Evolutionary conservation across 2,329 filamentous ascomycete species (phyloP).

Genomic region (Ceratocystis albifundus): DNA sequence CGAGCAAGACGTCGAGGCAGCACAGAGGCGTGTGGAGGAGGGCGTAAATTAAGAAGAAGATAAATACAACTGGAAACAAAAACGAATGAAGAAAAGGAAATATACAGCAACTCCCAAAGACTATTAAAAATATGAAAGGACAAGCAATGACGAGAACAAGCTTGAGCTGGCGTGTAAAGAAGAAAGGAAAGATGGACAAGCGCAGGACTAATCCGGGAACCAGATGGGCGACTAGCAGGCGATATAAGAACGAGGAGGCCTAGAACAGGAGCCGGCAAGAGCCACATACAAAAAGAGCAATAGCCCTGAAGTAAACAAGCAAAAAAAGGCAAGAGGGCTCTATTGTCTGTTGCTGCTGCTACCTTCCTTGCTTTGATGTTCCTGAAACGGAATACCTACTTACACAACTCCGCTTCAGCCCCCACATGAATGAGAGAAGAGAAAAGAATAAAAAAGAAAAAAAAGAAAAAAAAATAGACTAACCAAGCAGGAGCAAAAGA

Average conservation of each 20-base stretch:
- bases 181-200: neutral
- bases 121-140: neutral
- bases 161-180: neutral
- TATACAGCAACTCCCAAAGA: neutral
- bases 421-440: neutral
- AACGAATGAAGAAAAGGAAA: neutral
- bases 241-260: slow-evolving; percentile 19
- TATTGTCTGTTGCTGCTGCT: too few species aligned
- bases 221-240: neutral
- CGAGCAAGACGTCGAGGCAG: neutral
- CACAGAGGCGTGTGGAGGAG: neutral
- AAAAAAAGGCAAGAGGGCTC: too few species aligned
- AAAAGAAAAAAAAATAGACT: neutral
- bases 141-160: neutral
- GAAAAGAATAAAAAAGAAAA: too few species aligned
- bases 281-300: too few species aligned
- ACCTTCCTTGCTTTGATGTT: neutral
- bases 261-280: neutral
- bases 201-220: neutral
- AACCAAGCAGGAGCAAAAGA: neutral
- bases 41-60: neutral
- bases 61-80: neutral
- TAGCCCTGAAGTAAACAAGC: too few species aligned
- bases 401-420: neutral
- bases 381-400: slow-evolving; percentile 2